Evolutionary conservation across 495 filamentous ascomycete genomes (phyloP), one percentile per base, ranked within the genome.

Genomic region (Hypoxylon fragiforme): DNA sequence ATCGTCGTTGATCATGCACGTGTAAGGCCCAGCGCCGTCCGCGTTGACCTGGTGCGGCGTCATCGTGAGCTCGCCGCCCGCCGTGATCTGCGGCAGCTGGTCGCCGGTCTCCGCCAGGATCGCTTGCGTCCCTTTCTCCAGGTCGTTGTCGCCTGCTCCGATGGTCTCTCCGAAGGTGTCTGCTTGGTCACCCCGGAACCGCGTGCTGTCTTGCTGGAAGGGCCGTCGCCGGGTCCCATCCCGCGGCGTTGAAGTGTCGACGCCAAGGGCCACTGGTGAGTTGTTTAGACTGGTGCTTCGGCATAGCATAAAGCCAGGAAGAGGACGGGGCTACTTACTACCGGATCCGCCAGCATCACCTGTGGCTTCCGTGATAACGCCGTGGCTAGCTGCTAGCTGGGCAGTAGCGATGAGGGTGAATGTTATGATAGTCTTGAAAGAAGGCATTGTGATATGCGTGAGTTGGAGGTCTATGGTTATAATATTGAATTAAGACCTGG

Each of bases 151-250:
- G 32, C 78, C 78, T 21, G 45, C 70, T 5, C 53, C 67, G 14
- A 74, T 51, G 1, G 71, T 75, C 62, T 77, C 71, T 44, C 73
- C 70, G 44, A 77, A 39, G 11, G 75, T 74, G n/a, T 69, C 64
- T n/a, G 70, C 73, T 4, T 67, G 53, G 35, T 60, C 56, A 16
- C 72, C 73, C 28, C 65, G 55, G 72, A 81, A 81, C 12, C 79
- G 74, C 34, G 78, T 81, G 41, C 61, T 68, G 51, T 81, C 78
- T 32, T 77, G 77, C 55, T 81, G 78, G 68, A 81, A 81, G 5
- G 78, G 78, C 7, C 56, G 58, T 21, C 78, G 74, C 2, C 67
- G 53, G n/a, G 78, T 80, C 24, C 78, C 78, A 45, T 78, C 76
- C 13, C 78, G 77, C 11, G 78, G 78, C 3, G 78, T 81, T 44